Evolutionary conservation across 768 basidiomycete genomes (phyloP).

Genomic region (Mycena epipterygia): DNA sequence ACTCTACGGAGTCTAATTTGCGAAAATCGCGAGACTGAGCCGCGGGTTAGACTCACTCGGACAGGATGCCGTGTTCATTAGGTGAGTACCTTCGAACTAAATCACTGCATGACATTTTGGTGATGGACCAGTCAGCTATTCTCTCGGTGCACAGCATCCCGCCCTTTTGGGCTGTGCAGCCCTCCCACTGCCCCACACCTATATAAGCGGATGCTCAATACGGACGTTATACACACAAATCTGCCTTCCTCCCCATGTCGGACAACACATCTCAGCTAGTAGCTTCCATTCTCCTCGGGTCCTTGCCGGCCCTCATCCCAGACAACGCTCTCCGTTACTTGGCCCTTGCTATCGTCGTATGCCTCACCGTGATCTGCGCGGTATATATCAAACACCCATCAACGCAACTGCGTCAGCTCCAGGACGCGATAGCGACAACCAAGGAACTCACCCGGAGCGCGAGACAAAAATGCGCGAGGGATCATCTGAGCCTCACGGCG

Average conservation of each 20-base stretch:
- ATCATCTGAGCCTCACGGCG: background rate
- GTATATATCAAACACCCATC: background rate
- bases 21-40: too few relatives aligned
- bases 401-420: background rate
- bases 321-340: constrained; percentile 11
- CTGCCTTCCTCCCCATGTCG: background rate
- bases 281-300: background rate
- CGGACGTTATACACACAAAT: too few relatives aligned
- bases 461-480: background rate
- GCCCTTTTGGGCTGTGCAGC: background rate
- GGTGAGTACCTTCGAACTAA: background rate
- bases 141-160: constrained; percentile 9
- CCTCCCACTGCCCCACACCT: background rate
- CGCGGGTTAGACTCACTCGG: too few relatives aligned
- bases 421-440: background rate
- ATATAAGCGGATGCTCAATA: too few relatives aligned
- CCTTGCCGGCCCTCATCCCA: constrained; percentile 1
- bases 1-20: too few relatives aligned
- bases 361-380: background rate
- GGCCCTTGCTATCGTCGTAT: background rate
- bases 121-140: background rate
- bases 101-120: constrained; percentile 4
- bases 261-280: background rate
- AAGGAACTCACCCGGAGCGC: background rate
- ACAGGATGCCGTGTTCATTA: too few relatives aligned